Base-by-base conservation (phyloP, 352 stramenopile species). In the Salisapilia sapeloensis region DNA sequence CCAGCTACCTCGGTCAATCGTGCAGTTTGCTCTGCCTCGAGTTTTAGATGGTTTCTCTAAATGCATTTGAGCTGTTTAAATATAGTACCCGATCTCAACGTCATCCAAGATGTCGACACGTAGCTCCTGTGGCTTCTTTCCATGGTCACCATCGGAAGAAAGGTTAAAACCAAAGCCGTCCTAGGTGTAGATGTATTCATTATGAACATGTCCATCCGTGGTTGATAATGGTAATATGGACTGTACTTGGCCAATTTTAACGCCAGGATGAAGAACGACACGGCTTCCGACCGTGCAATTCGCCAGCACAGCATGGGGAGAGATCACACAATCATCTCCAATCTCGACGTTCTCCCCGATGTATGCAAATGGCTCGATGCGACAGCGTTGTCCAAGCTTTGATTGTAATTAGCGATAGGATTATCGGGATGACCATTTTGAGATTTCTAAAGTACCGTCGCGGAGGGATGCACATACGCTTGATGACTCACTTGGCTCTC, bases 1-100 rank as follows among this genome's bases (percentile, higher is more conserved):
- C 76, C 76, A 91, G 46, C 72, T 89, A 10, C 72, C 76, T 24
- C 76, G 70, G 29, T 89, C 76, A 30, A 91, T 83, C 11, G 70
- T 60, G 21, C 47, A 75, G 42, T 89, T 89, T 0, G 72, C 67
- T 24, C 74, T 83, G 35, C 16, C 21, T 23, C 16, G 27, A 5
- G 7, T 37, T n/a, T n/a, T n/a, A n/a, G n/a, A n/a, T n/a, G n/a
- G n/a, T n/a, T n/a, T n/a, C n/a, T n/a, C n/a, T n/a, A n/a, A n/a
- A n/a, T n/a, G n/a, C n/a, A n/a, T n/a, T n/a, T n/a, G n/a, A n/a
- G n/a, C n/a, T n/a, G n/a, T n/a, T n/a, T n/a, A n/a, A n/a, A n/a
- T 28, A 12, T n/a, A 28, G 30, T 29, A 81, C 66, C 70, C 76
- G 24, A 91, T 89, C 50, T 91, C 76, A 20, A 87, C 76, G 49